Evolutionary conservation across 176 grass and related monocot genomes (phyloP).

Genomic region (Urochloa ruziziensis): DNA sequence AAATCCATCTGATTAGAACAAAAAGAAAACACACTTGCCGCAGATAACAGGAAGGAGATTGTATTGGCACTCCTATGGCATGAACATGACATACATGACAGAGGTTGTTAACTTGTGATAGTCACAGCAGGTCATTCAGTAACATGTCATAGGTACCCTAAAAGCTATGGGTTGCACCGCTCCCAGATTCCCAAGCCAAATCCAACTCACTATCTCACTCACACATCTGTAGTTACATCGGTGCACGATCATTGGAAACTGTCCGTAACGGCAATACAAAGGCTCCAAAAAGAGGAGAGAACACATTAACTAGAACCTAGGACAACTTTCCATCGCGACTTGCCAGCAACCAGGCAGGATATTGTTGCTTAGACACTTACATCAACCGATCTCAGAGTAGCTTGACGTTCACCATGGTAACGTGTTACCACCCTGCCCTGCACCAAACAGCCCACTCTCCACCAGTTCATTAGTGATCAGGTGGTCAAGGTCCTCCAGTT

Average conservation of each 20-base stretch:
- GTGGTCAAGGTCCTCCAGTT: slow-evolving; percentile 55
- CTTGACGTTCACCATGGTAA: slow-evolving; percentile 33
- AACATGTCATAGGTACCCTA: not conserved
- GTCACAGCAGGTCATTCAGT: not conserved
- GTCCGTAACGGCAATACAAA: not conserved
- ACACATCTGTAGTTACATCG: slow-evolving; percentile 27
- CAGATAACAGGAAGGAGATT: not conserved
- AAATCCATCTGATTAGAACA: not conserved
- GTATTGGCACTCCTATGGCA: not conserved
- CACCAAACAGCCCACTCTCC: slow-evolving; percentile 52
- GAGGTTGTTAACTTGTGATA: not conserved
- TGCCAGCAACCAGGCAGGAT: not conserved
- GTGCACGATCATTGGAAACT: slow-evolving; percentile 24
- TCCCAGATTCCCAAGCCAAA: slow-evolving; percentile 16
- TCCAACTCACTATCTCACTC: slow-evolving; percentile 21
- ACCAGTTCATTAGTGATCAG: slow-evolving; percentile 49
- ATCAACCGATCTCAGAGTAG: not conserved
- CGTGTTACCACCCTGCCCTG: slow-evolving; percentile 37
- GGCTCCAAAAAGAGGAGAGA: not conserved
- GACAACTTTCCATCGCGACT: slow-evolving; percentile 11
- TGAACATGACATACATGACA: not conserved
- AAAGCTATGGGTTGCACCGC: not conserved
- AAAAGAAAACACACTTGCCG: too few species aligned
- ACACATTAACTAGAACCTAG: slow-evolving; percentile 11
- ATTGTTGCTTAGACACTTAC: not conserved